These are phyloP conservation scores for Parastagonospora nodorum DNA, from an alignment of 2,329 filamentous ascomycete genomes.

Conservation along the genomic window DNA sequence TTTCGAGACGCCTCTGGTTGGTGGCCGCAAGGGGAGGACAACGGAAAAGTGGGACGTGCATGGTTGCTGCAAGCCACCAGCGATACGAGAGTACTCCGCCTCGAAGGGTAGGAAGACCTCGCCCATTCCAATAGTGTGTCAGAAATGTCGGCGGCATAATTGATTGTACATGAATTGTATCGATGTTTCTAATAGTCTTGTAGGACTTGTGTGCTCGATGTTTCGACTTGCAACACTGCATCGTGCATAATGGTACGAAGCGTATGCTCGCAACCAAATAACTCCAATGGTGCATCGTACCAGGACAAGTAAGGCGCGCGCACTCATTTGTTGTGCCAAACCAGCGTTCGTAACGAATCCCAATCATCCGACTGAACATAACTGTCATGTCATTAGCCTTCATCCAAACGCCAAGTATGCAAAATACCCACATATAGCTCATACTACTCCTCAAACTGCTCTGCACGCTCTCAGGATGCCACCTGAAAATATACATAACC, in stretches of 20 bases:
- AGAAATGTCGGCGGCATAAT: no score
- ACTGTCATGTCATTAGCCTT: constrained; percentile 47
- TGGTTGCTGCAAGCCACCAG: no score
- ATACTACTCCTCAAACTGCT: constrained; percentile 91
- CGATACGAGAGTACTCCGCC: no score
- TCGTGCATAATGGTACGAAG: background rate
- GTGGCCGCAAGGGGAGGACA: no score
- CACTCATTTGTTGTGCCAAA: constrained; percentile 77
- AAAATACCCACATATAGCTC: constrained; percentile 83
- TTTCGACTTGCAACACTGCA: background rate
- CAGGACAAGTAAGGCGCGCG: background rate
- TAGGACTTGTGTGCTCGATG: no score
- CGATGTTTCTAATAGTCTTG: no score
- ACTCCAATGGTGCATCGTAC: background rate
- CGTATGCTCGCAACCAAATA: background rate
- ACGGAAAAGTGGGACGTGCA: no score
- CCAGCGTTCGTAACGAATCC: constrained; percentile 81
- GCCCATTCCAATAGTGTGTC: no score
- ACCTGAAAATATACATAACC: constrained; percentile 95
- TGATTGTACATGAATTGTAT: no score
- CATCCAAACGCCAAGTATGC: background rate
- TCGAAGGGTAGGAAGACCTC: no score
- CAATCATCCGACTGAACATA: constrained; percentile 84
- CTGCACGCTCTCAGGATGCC: constrained; percentile 90
- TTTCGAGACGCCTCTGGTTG: no score